These are phyloP conservation scores for Priceomyces carsonii DNA, from an alignment of 805 yeast species.

Conservation along the genomic window DNA sequence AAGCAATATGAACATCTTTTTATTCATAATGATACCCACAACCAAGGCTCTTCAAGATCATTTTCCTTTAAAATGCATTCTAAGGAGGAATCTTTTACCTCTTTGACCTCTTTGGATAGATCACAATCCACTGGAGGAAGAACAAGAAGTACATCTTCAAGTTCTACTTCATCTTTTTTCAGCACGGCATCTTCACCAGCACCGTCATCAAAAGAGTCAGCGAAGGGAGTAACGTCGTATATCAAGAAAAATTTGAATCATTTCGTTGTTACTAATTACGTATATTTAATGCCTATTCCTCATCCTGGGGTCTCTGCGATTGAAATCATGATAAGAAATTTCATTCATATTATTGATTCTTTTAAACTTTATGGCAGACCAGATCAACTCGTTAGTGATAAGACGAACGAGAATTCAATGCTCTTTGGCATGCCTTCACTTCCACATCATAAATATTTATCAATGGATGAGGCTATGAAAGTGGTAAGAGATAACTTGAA, in stretches of 20 bases:
- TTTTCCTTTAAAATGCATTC: slow-evolving; percentile 17
- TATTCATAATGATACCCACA: slow-evolving; percentile 15
- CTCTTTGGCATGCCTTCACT: slow-evolving; percentile 74
- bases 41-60: slow-evolving; percentile 17
- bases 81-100: slow-evolving; percentile 17
- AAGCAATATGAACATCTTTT: slow-evolving; percentile 36
- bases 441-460: slow-evolving; percentile 64
- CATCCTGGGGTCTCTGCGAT: slow-evolving; percentile 73
- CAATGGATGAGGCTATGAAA: slow-evolving; percentile 24
- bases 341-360: slow-evolving; percentile 69
- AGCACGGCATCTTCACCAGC: slow-evolving; percentile 25
- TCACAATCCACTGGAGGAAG: slow-evolving; percentile 3
- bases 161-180: slow-evolving; percentile 32
- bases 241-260: slow-evolving; percentile 29
- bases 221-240: slow-evolving; percentile 17
- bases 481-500: slow-evolving; percentile 18
- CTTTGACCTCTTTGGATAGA: slow-evolving; percentile 15
- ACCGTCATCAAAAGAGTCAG: slow-evolving; percentile 7
- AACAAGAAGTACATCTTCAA: slow-evolving; percentile 21
- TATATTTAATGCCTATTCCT: slow-evolving; percentile 71
- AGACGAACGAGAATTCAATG: slow-evolving; percentile 61
- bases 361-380: slow-evolving; percentile 79
- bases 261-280: slow-evolving; percentile 34
- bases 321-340: slow-evolving; percentile 70
- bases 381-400: slow-evolving; percentile 69